Base-by-base conservation (phyloP, 495 filamentous ascomycete species). In the Chaetomium fimeti region DNA sequence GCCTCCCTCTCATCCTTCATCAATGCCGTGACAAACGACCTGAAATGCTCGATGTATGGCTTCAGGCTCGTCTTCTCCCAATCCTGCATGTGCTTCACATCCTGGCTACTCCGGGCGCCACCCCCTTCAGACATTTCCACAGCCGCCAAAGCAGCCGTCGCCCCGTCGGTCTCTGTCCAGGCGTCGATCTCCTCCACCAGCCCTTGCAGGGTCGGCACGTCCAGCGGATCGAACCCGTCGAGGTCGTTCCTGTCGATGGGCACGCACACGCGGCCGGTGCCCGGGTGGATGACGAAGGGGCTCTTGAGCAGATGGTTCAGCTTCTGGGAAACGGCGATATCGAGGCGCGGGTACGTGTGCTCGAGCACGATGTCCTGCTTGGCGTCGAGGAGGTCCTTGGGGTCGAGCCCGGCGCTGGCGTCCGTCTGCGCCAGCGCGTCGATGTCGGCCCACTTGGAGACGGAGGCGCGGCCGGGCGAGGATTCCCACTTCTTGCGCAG, bases 31-130 rank as follows among this genome's bases (percentile, higher is more conserved):
- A 98, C 91, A 76, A 97, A 94, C 1, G 79, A 83, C 60, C 88
- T 86, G 77, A 98, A 98, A 68, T 86, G 87, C 53, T 97, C 92
- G 20, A 98, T 85, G 75, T 95, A 98, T 51, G 93, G 91, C 77
- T 89, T 95, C 66, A 98, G 75, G 59, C 91, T 90, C 32, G 94
- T 98, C 84, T 97, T 98, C 79, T 98, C 93, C 83, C 92, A 97
- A 73, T 98, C 95, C 72, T 86, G 85, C 45, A 90, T 66, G 62
- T 51, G 66, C 65, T 80, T 81, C 3, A 55, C 76, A 20, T 71
- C 69, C 47, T 29, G 40, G 43, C 28, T 27, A 3, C 27, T 38
- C 9, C n/a, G n/a, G 13, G 66, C 49, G 28, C 24, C 25, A 32
- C 4, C 9, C 3, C 71, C 91, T 3, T 74, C 77, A 18, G 97